Evolutionary conservation across 441 rosid genomes (phyloP).

Genomic region (Populus hybrid): DNA sequence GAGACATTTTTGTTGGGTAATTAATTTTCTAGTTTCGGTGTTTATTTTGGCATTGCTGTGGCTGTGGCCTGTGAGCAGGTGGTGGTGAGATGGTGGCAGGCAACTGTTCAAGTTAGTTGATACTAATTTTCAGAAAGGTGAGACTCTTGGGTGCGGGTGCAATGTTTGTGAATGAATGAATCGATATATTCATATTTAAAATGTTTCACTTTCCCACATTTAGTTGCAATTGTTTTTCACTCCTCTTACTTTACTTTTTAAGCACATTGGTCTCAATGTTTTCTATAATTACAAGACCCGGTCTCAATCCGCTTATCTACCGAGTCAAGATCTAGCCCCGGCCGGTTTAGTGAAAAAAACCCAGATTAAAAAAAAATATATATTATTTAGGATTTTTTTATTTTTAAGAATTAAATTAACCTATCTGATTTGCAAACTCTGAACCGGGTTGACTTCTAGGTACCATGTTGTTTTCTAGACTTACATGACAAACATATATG

Average conservation of each 20-base stretch:
- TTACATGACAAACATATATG: no score
- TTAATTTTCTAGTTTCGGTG: neutral
- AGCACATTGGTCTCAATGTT: neutral
- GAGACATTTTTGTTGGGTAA: neutral
- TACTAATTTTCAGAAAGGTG: neutral
- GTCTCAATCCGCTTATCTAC: no score
- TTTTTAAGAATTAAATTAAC: no score
- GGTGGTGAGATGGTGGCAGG: constrained; percentile 36
- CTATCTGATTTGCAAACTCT: no score
- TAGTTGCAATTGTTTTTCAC: neutral
- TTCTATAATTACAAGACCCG: no score
- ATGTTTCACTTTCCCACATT: neutral
- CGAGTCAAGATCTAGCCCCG: no score
- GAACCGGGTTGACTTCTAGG: no score
- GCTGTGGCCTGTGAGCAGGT: constrained; percentile 1
- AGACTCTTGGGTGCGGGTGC: neutral
- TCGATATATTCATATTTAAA: neutral
- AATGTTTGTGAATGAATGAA: no score
- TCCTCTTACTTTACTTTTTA: neutral
- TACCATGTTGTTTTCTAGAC: no score
- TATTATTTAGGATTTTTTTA: no score
- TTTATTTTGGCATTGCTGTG: constrained; percentile 17
- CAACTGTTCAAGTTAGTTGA: constrained; percentile 33
- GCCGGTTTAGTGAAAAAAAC: no score
- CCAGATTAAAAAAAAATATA: no score